Base-by-base conservation (phyloP, 2,329 filamentous ascomycete genomes). In the Cryphonectria carpinicola region DNA sequence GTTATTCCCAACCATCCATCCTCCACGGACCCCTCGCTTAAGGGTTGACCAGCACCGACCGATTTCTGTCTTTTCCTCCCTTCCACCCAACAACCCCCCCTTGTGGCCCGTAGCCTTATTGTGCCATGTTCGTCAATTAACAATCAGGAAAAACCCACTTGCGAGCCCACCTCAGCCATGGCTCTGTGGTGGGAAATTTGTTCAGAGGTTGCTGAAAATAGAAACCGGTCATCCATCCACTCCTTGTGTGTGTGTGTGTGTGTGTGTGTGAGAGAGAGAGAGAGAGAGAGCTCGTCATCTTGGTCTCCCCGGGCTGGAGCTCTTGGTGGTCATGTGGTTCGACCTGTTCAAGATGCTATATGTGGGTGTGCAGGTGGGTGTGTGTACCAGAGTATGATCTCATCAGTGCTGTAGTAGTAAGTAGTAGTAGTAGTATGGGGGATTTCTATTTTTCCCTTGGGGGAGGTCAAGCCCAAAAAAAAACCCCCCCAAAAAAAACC, bases 121-220 rank as follows among this genome's bases (percentile, higher is more conserved):
- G 52, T 67, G 52, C 56, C 54, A 39, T 35, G 35, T 62, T 67
- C 28, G 54, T 58, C 54, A 58, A 28, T 58, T 58, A 58, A 58
- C 25, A 32, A 32, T 32, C 14, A 49, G 8, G 7, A 22, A 49
- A 28, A 28, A 61, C 19, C 58, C 58, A 61, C 58, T 39, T 39
- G 32, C 58, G 11, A 61, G 58, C 58, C 58, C 58, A 61, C 58
- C 58, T 39, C 58, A 39, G 58, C 58, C 32, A 49, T 37, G 4
- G 3, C 7, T 61, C 58, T n/a, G 35, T 39, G 35, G 17, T 37
- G 32, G 58, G 32, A 61, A 22, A 7, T 19, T 58, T 17, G 13
- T 35, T 19, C 35, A 13, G 58, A 19, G 35, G 58, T 14, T 14
- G 19, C 58, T 61, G 32, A 61, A 61, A 61, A 61, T 61, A 61